Conservation (phyloP, 441 rosid genomes). For the Daphne laureola region DNA sequence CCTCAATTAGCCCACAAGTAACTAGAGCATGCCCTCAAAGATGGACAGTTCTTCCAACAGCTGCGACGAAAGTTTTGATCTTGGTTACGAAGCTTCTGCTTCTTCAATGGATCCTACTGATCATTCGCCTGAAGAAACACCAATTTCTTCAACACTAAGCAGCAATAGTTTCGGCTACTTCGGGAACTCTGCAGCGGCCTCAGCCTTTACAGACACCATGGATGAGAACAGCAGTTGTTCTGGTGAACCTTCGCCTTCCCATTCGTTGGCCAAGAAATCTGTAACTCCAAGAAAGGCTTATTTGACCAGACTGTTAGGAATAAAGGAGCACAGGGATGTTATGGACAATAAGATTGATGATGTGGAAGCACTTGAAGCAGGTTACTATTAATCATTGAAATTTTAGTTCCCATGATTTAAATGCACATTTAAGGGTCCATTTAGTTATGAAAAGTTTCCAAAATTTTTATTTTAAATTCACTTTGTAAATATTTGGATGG, state of each 20-base stretch:
- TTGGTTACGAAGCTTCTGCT: constrained; percentile 41
- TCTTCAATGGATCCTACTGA: constrained; percentile 45
- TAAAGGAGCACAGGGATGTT: constrained; percentile 23
- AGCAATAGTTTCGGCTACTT: constrained; percentile 43
- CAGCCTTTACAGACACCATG: constrained; percentile 41
- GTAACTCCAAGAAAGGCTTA: constrained; percentile 14
- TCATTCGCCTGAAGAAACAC: constrained; percentile 43
- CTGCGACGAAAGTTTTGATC: constrained; percentile 39
- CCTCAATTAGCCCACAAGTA: constrained; percentile 7
- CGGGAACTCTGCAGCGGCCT: constrained; percentile 52
- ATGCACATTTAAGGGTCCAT: background rate
- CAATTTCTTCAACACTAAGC: constrained; percentile 49
- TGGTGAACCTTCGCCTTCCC: constrained; percentile 58
- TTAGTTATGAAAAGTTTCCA: too few relatives aligned
- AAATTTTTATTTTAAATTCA: too few relatives aligned
- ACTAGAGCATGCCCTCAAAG: constrained; percentile 20
- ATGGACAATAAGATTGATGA: constrained; percentile 25
- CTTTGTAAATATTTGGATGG: too few relatives aligned
- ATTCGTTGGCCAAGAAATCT: constrained; percentile 42
- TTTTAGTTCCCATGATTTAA: too few relatives aligned
- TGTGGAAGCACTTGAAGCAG: constrained; percentile 36
- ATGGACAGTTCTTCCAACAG: constrained; percentile 38
- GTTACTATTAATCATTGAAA: constrained; percentile 15
- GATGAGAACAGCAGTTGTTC: constrained; percentile 42
- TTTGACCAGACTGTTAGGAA: constrained; percentile 17